A percentile compares a stretch with the other conserved stretches of the same genome.
These are phyloP conservation scores for Sphaerulina vaccinii DNA, from an alignment of 2,329 filamentous ascomycete species.

Conservation along the genomic window DNA sequence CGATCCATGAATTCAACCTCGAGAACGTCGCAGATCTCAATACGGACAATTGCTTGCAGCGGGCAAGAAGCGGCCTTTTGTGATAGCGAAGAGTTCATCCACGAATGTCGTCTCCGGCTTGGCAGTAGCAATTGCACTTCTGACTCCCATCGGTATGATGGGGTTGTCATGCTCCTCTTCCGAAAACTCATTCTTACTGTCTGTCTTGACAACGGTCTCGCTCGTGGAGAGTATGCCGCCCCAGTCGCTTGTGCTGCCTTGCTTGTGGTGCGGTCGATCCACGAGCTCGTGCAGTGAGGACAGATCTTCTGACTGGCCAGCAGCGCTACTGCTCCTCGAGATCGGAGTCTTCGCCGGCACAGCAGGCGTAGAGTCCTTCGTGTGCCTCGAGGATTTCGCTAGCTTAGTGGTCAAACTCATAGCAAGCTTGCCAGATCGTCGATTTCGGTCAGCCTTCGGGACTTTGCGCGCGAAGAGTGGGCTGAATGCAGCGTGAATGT, in stretches of 20 bases:
- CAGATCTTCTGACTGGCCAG: conserved; percentile 19
- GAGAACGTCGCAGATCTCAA: too few species aligned
- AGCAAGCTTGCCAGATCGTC: conserved; percentile 15
- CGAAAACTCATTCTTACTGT: conserved; percentile 30
- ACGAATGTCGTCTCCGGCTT: conserved; percentile 44
- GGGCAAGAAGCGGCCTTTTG: conserved; percentile 32
- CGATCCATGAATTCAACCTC: too few species aligned
- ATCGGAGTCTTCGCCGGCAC: conserved; percentile 6
- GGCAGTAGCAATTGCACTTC: conserved; percentile 33
- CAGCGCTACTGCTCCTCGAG: conserved; percentile 16
- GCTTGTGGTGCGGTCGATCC: conserved; percentile 27
- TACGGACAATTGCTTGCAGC: conserved; percentile 10
- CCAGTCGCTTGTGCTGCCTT: conserved; percentile 26
- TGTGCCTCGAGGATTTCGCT: conserved; percentile 8
- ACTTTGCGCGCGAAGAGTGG: conserved; percentile 37
- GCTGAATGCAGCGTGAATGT: conserved; percentile 49
- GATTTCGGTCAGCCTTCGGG: conserved; percentile 13
- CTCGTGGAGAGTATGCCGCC: conserved; percentile 41
- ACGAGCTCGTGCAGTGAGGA: conserved; percentile 30
- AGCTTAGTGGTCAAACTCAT: conserved; percentile 9
- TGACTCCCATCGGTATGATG: conserved; percentile 33
- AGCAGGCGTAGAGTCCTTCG: conserved; percentile 1
- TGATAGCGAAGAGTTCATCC: conserved; percentile 39
- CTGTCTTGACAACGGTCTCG: conserved; percentile 37
- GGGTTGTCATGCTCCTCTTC: conserved; percentile 22